These are phyloP conservation scores for Kockiozyma suomiensis DNA, from an alignment of 805 yeast genomes.

Conservation along the genomic window DNA sequence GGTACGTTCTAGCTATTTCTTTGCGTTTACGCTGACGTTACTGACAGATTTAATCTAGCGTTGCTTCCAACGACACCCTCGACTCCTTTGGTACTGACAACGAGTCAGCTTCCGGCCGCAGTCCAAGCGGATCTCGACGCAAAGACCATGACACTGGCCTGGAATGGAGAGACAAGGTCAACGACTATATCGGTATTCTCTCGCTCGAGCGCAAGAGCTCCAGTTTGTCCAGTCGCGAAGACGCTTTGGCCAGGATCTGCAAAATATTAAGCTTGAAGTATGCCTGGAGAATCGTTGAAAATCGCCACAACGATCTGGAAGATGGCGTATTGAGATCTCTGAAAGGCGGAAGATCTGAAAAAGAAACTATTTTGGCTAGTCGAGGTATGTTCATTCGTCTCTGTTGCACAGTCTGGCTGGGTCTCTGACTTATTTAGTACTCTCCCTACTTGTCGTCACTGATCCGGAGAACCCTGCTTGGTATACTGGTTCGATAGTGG, in stretches of 20 bases:
- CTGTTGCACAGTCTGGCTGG: too few relatives aligned
- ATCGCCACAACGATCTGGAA: slow-evolving; percentile 23
- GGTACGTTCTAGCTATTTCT: slow-evolving; percentile 3
- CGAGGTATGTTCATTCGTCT: slow-evolving; percentile 1
- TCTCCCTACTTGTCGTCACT: slow-evolving; percentile 28
- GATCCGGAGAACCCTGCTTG: slow-evolving; percentile 27
- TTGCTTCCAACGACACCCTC: slow-evolving; percentile 23
- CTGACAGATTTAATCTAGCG: not conserved
- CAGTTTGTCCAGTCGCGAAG: slow-evolving; percentile 22
- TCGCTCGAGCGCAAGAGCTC: slow-evolving; percentile 27
- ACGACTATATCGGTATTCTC: slow-evolving; percentile 17
- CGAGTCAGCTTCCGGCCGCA: slow-evolving; percentile 8
- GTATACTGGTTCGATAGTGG: not conserved
- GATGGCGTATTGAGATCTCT: slow-evolving; percentile 22
- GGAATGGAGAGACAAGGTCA: slow-evolving; percentile 30
- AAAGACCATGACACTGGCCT: slow-evolving; percentile 24
- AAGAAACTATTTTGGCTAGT: slow-evolving; percentile 21
- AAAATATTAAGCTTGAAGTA: slow-evolving; percentile 27
- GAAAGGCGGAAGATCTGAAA: slow-evolving; percentile 17
- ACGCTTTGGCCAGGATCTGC: slow-evolving; percentile 24
- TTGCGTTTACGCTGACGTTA: not conserved
- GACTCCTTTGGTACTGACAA: slow-evolving; percentile 24
- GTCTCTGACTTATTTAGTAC: not conserved
- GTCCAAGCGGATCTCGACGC: slow-evolving; percentile 16
- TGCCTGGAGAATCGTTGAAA: slow-evolving; percentile 27